These are phyloP conservation scores for Hygrocybe punicea DNA, from an alignment of 768 basidiomycete genomes.

Conservation along the genomic window DNA sequence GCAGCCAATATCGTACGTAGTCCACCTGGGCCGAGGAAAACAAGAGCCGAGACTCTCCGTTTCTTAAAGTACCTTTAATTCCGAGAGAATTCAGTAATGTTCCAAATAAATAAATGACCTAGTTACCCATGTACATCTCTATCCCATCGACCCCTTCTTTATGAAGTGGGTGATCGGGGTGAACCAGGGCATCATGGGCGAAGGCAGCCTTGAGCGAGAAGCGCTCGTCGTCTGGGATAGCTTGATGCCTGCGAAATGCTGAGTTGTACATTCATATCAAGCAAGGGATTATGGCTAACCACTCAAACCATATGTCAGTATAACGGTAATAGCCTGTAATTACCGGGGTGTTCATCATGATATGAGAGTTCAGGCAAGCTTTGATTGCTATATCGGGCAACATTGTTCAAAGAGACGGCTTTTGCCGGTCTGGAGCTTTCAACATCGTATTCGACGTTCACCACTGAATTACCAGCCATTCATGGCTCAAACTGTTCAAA, in stretches of 20 bases:
- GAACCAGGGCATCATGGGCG: constrained; percentile 64
- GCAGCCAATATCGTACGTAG: constrained; percentile 80
- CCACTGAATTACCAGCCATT: not conserved
- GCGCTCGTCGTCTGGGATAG: constrained; percentile 55
- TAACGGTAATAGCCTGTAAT: constrained; percentile 77
- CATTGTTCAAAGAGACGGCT: not conserved
- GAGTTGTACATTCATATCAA: not conserved
- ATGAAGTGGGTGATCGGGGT: constrained; percentile 70
- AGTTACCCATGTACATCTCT: constrained; percentile 65
- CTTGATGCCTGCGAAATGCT: constrained; percentile 47
- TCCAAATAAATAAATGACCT: not conserved
- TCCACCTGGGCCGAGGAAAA: constrained; percentile 84
- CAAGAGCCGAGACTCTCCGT: constrained; percentile 73
- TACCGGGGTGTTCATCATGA: constrained; percentile 37
- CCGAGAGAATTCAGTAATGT: not conserved
- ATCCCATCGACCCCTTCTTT: constrained; percentile 60
- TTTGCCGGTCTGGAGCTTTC: constrained; percentile 1
- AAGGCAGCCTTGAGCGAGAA: constrained; percentile 66
- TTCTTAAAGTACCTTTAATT: constrained; percentile 56
- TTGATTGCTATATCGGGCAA: constrained; percentile 4
- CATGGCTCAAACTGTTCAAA: constrained; percentile 74
- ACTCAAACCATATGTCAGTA: constrained; percentile 82
- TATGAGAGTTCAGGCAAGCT: not conserved
- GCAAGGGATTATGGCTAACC: constrained; percentile 38
- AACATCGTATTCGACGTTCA: not conserved